phyloP scores from a whole-genome alignment of 2,329 filamentous ascomycete genomes.

The Geosmithia putterillii region DNA sequence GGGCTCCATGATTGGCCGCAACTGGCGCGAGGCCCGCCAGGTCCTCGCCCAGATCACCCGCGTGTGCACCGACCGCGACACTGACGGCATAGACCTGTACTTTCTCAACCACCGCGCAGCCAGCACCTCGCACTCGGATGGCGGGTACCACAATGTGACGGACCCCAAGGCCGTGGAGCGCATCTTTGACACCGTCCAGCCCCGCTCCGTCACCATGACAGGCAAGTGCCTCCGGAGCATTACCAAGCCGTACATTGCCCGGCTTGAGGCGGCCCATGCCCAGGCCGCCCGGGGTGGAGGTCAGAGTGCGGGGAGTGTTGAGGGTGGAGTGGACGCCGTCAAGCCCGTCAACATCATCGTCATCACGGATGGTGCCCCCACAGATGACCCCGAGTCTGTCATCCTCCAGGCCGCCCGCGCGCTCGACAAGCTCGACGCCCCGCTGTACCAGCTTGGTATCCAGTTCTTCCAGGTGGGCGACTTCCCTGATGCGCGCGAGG shows the following conservation, averaged over 20 bases:
- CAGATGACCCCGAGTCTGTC: slow-evolving; percentile 63
- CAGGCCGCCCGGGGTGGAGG: no score
- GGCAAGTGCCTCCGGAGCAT: slow-evolving; percentile 61
- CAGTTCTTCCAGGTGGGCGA: slow-evolving; percentile 94
- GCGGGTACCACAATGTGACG: slow-evolving; percentile 54
- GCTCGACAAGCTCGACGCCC: slow-evolving; percentile 58
- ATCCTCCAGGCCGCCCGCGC: slow-evolving; percentile 56
- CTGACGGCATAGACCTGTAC: slow-evolving; percentile 80
- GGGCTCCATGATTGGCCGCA: slow-evolving; percentile 67
- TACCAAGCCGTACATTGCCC: slow-evolving; percentile 55
- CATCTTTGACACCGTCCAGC: slow-evolving; percentile 59
- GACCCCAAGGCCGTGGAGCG: slow-evolving; percentile 42
- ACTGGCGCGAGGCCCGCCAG: slow-evolving; percentile 62
- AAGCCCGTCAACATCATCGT: slow-evolving; percentile 87
- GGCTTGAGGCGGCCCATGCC: slow-evolving; percentile 24
- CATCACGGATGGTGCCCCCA: slow-evolving; percentile 77
- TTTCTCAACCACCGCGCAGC: slow-evolving; percentile 63
- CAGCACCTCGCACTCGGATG: slow-evolving; percentile 23
- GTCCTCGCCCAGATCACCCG: slow-evolving; percentile 66
- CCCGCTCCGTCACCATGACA: slow-evolving; percentile 59
- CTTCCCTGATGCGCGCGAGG: slow-evolving; percentile 50
- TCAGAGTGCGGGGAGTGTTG: no score
- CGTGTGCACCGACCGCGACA: slow-evolving; percentile 68
- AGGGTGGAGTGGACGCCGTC: slow-evolving; percentile 30
- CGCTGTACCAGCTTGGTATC: slow-evolving; percentile 74